Conservation (phyloP, 805 yeast genomes). For the Yarrowia sp. region DNA sequence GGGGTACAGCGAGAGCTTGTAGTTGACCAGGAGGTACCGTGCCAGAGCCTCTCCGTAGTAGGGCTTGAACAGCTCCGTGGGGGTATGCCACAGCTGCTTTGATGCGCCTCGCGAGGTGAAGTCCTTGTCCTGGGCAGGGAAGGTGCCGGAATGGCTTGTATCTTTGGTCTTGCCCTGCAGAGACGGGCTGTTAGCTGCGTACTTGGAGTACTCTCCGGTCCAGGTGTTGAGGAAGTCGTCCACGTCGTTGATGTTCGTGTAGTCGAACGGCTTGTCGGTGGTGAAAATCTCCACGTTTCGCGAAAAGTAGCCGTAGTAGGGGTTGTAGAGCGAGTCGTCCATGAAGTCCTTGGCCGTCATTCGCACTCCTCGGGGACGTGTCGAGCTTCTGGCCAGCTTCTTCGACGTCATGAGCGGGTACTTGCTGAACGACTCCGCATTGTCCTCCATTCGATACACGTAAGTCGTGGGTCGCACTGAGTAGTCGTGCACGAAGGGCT, state of each 20-base stretch:
- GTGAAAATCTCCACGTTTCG: constrained; percentile 76
- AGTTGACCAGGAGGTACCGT: constrained; percentile 68
- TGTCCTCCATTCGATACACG: constrained; percentile 39
- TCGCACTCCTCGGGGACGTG: constrained; percentile 60
- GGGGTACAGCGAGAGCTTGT: constrained; percentile 65
- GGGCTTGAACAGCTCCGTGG: constrained; percentile 80
- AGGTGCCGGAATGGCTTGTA: constrained; percentile 23
- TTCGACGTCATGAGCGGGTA: constrained; percentile 46
- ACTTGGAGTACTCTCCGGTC: constrained; percentile 56
- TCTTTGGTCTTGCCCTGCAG: constrained; percentile 28
- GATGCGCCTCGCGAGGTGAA: constrained; percentile 40
- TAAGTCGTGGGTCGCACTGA: constrained; percentile 40
- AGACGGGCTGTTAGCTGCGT: constrained; percentile 44
- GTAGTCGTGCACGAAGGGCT: constrained; percentile 37
- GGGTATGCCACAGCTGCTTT: constrained; percentile 81
- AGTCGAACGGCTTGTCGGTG: constrained; percentile 62
- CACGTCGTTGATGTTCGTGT: constrained; percentile 53
- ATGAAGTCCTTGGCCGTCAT: constrained; percentile 79
- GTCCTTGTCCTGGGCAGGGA: constrained; percentile 21
- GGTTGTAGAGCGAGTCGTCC: constrained; percentile 80
- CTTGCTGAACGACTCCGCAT: constrained; percentile 43
- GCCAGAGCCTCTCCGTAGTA: constrained; percentile 86
- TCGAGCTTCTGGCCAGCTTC: constrained; percentile 36
- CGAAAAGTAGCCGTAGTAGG: constrained; percentile 77
- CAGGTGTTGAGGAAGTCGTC: constrained; percentile 71